Conservation (phyloP, 1,139 yeast species). For the Sugiyamaella pinicola region DNA sequence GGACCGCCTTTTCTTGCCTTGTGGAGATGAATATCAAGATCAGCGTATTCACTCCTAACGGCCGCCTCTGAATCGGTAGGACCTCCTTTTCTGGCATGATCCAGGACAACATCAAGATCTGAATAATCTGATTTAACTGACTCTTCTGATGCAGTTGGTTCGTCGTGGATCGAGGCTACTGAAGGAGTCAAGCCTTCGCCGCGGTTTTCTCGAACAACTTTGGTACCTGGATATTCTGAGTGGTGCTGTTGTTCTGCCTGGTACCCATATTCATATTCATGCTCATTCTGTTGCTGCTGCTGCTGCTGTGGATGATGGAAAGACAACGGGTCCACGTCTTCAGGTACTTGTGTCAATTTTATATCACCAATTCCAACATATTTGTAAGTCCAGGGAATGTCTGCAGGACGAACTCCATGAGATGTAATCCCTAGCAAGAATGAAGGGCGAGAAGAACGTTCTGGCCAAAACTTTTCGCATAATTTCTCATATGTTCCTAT, state of each 20-base stretch:
- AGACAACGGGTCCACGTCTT: slow-evolving; percentile 3
- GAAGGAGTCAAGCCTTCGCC: slow-evolving; percentile 15
- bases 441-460: slow-evolving; percentile 50
- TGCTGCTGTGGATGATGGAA: neutral
- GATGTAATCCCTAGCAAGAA: slow-evolving; percentile 74
- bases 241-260: no score
- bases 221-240: slow-evolving; percentile 2
- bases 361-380: slow-evolving; percentile 72
- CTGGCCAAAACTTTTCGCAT: slow-evolving; percentile 58
- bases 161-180: neutral
- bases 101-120: slow-evolving; percentile 8
- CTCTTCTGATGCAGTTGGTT: slow-evolving; percentile 28
- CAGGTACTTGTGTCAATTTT: slow-evolving; percentile 44
- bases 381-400: slow-evolving; percentile 44
- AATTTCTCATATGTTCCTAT: slow-evolving; percentile 66
- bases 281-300: neutral
- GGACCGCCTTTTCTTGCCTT: slow-evolving; percentile 15
- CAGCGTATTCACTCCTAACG: slow-evolving; percentile 25
- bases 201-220: slow-evolving; percentile 9
- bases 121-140: slow-evolving; percentile 27
- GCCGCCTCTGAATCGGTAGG: slow-evolving; percentile 30
- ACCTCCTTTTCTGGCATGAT: slow-evolving; percentile 1
- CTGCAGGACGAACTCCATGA: slow-evolving; percentile 69
- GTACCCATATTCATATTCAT: neutral
- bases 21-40: slow-evolving; percentile 24